Percentiles rank a stretch among this genome's conserved stretches.
phyloP scores from a whole-genome alignment of 331 rosid genomes.

The Pyracantha coccinea region DNA sequence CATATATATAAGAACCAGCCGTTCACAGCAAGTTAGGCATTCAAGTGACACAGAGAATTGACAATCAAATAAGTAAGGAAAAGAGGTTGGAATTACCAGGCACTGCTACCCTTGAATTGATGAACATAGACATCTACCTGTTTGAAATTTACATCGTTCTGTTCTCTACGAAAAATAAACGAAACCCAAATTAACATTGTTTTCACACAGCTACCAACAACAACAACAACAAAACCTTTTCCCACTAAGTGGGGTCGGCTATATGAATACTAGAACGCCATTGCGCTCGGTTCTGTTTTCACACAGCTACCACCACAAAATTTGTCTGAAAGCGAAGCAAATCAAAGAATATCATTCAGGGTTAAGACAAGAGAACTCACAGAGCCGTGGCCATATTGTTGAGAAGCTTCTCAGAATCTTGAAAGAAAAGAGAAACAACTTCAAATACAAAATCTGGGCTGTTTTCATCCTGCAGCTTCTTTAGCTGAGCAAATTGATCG shows the following conservation, averaged over 20 bases:
- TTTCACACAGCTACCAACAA: not conserved
- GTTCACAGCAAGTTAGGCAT: not conserved
- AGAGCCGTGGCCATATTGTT: constrained; percentile 43
- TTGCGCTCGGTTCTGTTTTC: not conserved
- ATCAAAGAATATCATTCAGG: not conserved
- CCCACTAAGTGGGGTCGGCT: no score
- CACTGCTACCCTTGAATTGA: constrained; percentile 79
- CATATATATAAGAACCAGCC: no score
- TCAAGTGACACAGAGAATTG: not conserved
- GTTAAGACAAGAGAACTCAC: constrained; percentile 28
- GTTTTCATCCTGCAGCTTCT: constrained; percentile 62
- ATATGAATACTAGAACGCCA: no score
- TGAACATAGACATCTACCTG: constrained; percentile 71
- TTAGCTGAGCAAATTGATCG: constrained; percentile 65
- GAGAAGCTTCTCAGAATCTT: constrained; percentile 61
- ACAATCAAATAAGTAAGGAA: not conserved
- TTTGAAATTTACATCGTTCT: constrained; percentile 49
- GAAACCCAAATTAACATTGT: constrained; percentile 2
- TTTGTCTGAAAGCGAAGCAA: not conserved
- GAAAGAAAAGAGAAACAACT: constrained; percentile 70
- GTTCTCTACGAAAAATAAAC: constrained; percentile 30
- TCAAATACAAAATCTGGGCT: constrained; percentile 67
- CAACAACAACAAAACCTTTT: no score
- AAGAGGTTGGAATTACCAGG: constrained; percentile 37
- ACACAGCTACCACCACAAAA: not conserved